Conservation (phyloP, 768 basidiomycete species). For the Pisolithus albus region DNA sequence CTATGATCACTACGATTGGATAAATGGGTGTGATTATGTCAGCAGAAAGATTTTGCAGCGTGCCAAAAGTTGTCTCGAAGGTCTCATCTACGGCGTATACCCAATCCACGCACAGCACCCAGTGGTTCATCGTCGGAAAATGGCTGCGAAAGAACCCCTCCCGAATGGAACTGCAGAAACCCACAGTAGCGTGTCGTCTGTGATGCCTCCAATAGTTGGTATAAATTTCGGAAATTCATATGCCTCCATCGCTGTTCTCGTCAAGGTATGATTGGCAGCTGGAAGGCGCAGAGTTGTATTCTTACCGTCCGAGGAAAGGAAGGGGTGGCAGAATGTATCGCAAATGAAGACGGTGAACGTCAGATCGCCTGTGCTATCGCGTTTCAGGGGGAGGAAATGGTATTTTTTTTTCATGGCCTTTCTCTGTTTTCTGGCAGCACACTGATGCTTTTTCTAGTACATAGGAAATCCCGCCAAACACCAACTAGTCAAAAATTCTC, state of each 20-base stretch:
- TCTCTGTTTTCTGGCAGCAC: background rate
- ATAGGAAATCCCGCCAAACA: conserved; percentile 92
- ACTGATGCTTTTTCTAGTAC: conserved; percentile 49
- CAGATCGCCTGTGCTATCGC: conserved; percentile 94
- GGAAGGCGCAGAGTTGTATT: background rate
- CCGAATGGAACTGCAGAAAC: conserved; percentile 50
- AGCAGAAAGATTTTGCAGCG: background rate
- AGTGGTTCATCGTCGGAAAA: conserved; percentile 7
- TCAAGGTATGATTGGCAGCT: conserved; percentile 55
- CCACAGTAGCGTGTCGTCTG: conserved; percentile 23
- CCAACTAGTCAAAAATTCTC: conserved; percentile 90
- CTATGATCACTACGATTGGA: background rate
- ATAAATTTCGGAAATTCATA: conserved; percentile 97
- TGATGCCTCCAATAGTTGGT: conserved; percentile 64
- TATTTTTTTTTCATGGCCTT: conserved; percentile 32
- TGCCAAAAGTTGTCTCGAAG: no score
- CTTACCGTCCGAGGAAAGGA: conserved; percentile 45
- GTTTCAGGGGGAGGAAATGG: conserved; percentile 87
- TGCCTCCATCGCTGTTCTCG: conserved; percentile 91
- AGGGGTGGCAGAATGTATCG: conserved; percentile 89
- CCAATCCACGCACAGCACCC: background rate
- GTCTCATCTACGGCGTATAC: background rate
- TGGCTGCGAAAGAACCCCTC: conserved; percentile 34
- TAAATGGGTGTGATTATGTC: background rate
- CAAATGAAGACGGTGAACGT: conserved; percentile 96